Evolutionary conservation across 2,329 filamentous ascomycete species (phyloP).

Genomic region (Aureobasidium namibiae): DNA sequence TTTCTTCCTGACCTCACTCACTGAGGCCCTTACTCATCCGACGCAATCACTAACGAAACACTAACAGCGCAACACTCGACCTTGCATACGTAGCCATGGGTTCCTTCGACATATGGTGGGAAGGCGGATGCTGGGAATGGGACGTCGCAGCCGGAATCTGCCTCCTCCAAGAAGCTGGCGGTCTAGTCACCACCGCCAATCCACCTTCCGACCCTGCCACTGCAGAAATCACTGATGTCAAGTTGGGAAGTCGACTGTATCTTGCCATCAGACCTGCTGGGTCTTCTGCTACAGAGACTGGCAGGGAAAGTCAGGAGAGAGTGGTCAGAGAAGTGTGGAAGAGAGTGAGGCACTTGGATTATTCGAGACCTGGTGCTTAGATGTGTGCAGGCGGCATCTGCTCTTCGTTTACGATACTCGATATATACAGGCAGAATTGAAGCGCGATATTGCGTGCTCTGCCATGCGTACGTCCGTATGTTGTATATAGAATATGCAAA

Average conservation of each 20-base stretch:
- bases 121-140: constrained; percentile 71
- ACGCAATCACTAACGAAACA: background rate
- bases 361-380: constrained; percentile 51
- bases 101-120: constrained; percentile 74
- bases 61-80: constrained; percentile 60
- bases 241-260: constrained; percentile 61
- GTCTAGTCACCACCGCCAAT: constrained; percentile 65
- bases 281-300: constrained; percentile 52
- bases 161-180: constrained; percentile 64
- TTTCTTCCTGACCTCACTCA: background rate
- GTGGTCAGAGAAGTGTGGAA: constrained; percentile 66
- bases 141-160: constrained; percentile 70
- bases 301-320: constrained; percentile 58
- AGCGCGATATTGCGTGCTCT: no score
- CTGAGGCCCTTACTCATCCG: background rate
- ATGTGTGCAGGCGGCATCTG: background rate
- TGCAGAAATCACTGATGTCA: constrained; percentile 50
- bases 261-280: constrained; percentile 65
- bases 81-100: constrained; percentile 69
- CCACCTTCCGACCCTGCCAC: constrained; percentile 52
- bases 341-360: constrained; percentile 58
- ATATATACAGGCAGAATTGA: no score
- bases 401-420: no score
- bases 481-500: no score
- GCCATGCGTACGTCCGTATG: no score